Percentiles rank a stretch among this genome's conserved stretches.
Evolutionary conservation across 2,329 filamentous ascomycete genomes (phyloP).

Genomic region (Neofusicoccum ribis): DNA sequence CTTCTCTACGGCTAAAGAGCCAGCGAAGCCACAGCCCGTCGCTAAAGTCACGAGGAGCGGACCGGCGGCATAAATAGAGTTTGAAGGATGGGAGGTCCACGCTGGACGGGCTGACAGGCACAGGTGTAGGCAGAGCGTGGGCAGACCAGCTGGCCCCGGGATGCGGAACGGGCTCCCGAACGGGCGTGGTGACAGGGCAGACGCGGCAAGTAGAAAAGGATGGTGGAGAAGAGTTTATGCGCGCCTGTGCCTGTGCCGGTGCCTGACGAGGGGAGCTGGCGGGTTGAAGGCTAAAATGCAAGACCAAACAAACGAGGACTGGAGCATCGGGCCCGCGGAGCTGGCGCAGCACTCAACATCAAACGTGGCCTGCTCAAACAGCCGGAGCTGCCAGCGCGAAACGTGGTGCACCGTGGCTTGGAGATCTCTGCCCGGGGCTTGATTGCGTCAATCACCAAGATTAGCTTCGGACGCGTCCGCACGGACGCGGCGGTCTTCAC

Average conservation of each 20-base stretch:
- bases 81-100: background rate
- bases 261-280: background rate
- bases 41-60: background rate
- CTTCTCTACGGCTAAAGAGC: background rate
- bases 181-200: background rate
- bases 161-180: background rate
- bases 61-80: background rate
- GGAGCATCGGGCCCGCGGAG: background rate
- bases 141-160: background rate
- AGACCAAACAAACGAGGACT: constrained; percentile 7
- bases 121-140: background rate
- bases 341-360: constrained; percentile 5
- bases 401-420: constrained; percentile 18
- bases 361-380: constrained; percentile 15
- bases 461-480: constrained; percentile 1
- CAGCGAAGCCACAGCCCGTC: background rate
- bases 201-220: constrained; percentile 7
- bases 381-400: constrained; percentile 5
- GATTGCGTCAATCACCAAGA: constrained; percentile 15
- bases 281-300: constrained; percentile 9
- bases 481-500: constrained; percentile 12
- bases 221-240: constrained; percentile 6
- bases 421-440: constrained; percentile 9
- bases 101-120: background rate
- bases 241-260: background rate